Base-by-base conservation (phyloP, 2,329 filamentous ascomycete genomes). In the Fusarium aywerte region DNA sequence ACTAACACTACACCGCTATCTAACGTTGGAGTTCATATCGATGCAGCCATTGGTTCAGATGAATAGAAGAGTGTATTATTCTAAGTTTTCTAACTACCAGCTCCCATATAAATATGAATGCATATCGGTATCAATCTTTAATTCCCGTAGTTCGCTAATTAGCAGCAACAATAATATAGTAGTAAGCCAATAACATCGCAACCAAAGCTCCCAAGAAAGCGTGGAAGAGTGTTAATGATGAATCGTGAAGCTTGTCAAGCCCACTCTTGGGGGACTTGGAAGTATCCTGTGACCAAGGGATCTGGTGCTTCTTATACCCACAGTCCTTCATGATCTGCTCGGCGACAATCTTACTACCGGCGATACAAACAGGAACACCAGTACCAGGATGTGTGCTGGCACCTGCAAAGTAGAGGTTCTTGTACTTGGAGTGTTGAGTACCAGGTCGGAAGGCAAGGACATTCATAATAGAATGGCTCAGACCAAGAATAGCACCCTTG, bases 361-460 rank as follows among this genome's bases (percentile, higher is more conserved):
- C 90, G 11, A 92, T 78, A 25, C 89, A 88, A 56, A 93, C 91
- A 4, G 91, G 91, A 20, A 93, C 90, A 0, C 90, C 90, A 0
- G 90, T 92, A 2, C 91, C 91, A 0, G 91, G 90, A 79, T 93
- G 90, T 20, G 90, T 91, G 72, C 87, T 90, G 2, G 90, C 90
- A 32, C 90, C 90, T 0, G 92, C 91, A 73, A 93, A 92, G 73
- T 92, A 92, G 23, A 89, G 76, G 4, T 81, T 79, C 13, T 79
- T 67, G 18, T 89, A 78, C 7, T 80, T 81, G 6, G 78, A 70
- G 31, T 89, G 80, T 65, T 81, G 80, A 0, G 87, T 90, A 38
- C 81, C 80, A 0, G 89, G 89, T 2, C 89, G 80, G 80, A 91
- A 91, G 32, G 83, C 83, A 0, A 92, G 81, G 15, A 91, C 89